A percentile compares a stretch with the other conserved stretches of the same genome.
Conservation (phyloP, 768 basidiomycete species). For the Psilocybe cyanescens region DNA sequence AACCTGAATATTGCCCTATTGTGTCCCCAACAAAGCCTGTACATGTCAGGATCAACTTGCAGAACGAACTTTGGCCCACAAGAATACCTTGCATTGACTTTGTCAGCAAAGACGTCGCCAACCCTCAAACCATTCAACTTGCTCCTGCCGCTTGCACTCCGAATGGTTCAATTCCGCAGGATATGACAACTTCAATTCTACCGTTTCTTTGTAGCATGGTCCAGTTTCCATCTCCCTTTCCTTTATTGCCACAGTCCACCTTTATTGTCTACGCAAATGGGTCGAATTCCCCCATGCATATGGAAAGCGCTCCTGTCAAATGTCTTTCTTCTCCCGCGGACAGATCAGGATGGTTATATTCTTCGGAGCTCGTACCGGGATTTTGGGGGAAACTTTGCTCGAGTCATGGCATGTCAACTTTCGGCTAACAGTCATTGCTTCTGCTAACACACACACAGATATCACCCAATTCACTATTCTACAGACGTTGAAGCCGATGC, state of each 20-base stretch:
- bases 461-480: conserved; percentile 53
- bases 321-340: conserved; percentile 28
- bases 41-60: conserved; percentile 27
- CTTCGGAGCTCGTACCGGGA: conserved; percentile 48
- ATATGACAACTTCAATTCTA: conserved; percentile 8
- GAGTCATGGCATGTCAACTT: conserved; percentile 38
- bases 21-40: conserved; percentile 18
- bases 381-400: conserved; percentile 55
- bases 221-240: conserved; percentile 51
- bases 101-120: conserved; percentile 18
- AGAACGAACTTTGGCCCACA: conserved; percentile 19
- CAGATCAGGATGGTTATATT: conserved; percentile 40
- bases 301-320: conserved; percentile 38
- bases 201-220: conserved; percentile 30
- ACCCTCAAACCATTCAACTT: conserved; percentile 23
- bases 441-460: conserved; percentile 35
- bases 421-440: background rate
- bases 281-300: conserved; percentile 40
- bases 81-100: conserved; percentile 24
- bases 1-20: conserved; percentile 5
- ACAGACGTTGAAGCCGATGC: conserved; percentile 42
- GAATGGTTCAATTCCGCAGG: background rate
- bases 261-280: conserved; percentile 50
- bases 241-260: conserved; percentile 43
- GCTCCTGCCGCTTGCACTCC: conserved; percentile 18